A percentile compares a stretch with the other conserved stretches of the same genome.
phyloP scores from a whole-genome alignment of 805 yeast species.

The Suhomyces prunicola region DNA sequence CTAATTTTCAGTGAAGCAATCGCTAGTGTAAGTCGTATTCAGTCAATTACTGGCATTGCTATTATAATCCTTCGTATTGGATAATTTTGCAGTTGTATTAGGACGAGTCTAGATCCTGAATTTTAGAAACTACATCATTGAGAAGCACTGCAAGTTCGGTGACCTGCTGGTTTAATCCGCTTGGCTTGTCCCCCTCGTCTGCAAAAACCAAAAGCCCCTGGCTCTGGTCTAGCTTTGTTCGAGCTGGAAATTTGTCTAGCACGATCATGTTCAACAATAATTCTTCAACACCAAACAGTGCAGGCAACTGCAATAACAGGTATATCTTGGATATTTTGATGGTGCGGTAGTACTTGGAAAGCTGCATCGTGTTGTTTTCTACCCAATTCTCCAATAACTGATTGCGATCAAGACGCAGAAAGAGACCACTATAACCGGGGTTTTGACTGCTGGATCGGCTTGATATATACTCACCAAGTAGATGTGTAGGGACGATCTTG shows the following conservation, averaged over 20 bases:
- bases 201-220: constrained; percentile 22
- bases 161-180: background rate
- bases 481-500: constrained; percentile 14
- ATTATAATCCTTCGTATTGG: background rate
- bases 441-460: background rate
- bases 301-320: constrained; percentile 15
- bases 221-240: constrained; percentile 34
- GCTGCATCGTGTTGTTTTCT: constrained; percentile 31
- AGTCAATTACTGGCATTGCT: too few species aligned
- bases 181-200: background rate
- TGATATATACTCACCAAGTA: constrained; percentile 14
- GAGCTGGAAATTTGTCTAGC: constrained; percentile 26
- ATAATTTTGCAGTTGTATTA: background rate
- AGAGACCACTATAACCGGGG: constrained; percentile 5
- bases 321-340: constrained; percentile 20
- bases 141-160: background rate
- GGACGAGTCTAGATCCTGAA: background rate
- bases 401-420: background rate
- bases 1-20: too few species aligned
- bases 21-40: too few species aligned
- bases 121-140: constrained; percentile 14
- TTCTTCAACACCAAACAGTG: constrained; percentile 20
- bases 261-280: constrained; percentile 34
- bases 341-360: constrained; percentile 29
- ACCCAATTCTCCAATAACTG: constrained; percentile 8